Base-by-base conservation (phyloP, 495 filamentous ascomycete species). In the Lophium mytilinum region DNA sequence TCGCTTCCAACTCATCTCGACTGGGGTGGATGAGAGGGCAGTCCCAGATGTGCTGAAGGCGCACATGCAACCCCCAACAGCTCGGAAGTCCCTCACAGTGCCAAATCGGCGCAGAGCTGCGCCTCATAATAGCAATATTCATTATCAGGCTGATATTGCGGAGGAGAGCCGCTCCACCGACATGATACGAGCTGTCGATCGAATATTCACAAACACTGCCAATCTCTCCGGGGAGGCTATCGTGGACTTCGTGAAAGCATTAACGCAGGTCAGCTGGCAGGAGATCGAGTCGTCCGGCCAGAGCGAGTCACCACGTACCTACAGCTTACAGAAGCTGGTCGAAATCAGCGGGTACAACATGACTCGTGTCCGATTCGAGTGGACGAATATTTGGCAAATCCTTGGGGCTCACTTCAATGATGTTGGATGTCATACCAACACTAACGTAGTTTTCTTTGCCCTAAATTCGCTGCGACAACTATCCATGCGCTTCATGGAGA, bases 301-400 rank as follows among this genome's bases (percentile, higher is more conserved):
- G 52, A 95, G 88, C 62, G 90, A 96, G 45, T 90, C 88, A 21
- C 94, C 93, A 1, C 83, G 94, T 48, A 97, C 91, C 9, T 97
- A 95, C 74, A 95, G 90, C 68, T 74, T 99, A 48, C 93, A 99
- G 68, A 99, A 99, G 72, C 78, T 97, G 50, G 94, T 99, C 34
- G 93, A 99, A 72, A 96, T 99, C 69, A 92, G 88, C 71, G 95
- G 94, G 67, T 97, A 97, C 80, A 99, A 99, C 73, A 97, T 99
- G 94, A 92, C 85, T 42, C 84, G 93, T 75, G 91, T 99, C 12
- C 83, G 93, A 62, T 96, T 96, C 62, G 94, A 99, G 67, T 99
- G 93, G 93, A 92, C 86, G 10, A 90, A 87, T 66, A 94, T 99
- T 47, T 99, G 93, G 93, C 84, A 85, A 55, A 86, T 99, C 3